These are phyloP conservation scores for Salix koriyanagi DNA, from an alignment of 345 rosid genomes.

Conservation along the genomic window DNA sequence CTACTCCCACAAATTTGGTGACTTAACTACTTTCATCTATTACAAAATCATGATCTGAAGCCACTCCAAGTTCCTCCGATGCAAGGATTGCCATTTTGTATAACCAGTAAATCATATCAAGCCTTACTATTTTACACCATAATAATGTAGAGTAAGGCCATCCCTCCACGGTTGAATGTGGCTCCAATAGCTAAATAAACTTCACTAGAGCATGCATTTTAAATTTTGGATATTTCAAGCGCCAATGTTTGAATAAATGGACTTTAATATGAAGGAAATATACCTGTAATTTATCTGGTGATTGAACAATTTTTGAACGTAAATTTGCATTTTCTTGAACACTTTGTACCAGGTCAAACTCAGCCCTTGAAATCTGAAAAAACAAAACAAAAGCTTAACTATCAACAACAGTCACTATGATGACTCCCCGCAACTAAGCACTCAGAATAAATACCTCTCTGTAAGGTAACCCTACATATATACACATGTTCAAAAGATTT, in stretches of 20 bases:
- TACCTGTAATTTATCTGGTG: slow-evolving; percentile 94
- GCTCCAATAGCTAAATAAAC: not conserved
- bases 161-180: not conserved
- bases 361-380: slow-evolving; percentile 67
- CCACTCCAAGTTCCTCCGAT: not conserved
- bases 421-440: not conserved
- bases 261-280: not conserved
- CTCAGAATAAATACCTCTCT: not conserved
- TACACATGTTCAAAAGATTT: not conserved
- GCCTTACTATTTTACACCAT: not conserved
- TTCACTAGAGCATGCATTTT: not conserved
- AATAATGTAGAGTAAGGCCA: not conserved
- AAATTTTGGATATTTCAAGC: not conserved
- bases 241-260: not conserved
- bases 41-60: not conserved
- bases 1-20: not conserved
- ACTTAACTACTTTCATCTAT: not conserved
- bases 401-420: slow-evolving; percentile 3
- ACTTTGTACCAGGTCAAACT: slow-evolving; percentile 71
- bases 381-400: slow-evolving; percentile 9
- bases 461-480: not conserved
- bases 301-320: slow-evolving; percentile 79
- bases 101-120: not conserved
- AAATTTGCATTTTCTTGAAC: slow-evolving; percentile 80
- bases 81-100: not conserved